Conservation (phyloP, 495 filamentous ascomycete genomes). For the Arthonia radiata region DNA sequence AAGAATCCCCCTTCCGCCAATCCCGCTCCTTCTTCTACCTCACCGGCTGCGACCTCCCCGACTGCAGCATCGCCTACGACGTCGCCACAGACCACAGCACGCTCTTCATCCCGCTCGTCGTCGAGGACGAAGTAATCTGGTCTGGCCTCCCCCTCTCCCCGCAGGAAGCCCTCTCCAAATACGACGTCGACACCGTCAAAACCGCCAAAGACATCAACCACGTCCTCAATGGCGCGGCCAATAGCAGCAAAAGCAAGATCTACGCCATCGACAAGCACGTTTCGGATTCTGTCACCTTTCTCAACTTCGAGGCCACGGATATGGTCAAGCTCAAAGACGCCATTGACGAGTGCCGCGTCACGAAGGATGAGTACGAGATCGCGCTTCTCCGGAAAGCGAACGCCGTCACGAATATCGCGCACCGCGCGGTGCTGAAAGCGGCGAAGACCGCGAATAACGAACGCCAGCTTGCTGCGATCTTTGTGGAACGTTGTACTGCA, state of each 20-base stretch:
- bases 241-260: slow-evolving; percentile 24
- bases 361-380: slow-evolving; percentile 70
- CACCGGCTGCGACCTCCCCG: slow-evolving; percentile 60
- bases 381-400: slow-evolving; percentile 67
- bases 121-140: slow-evolving; percentile 87
- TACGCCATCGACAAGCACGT: slow-evolving; percentile 52
- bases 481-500: slow-evolving; percentile 49
- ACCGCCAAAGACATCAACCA: slow-evolving; percentile 45
- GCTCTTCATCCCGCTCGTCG: slow-evolving; percentile 76
- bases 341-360: slow-evolving; percentile 51
- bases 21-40: slow-evolving; percentile 89
- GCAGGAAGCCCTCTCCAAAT: slow-evolving; percentile 40
- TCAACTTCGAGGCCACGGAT: slow-evolving; percentile 36
- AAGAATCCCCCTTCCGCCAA: slow-evolving; percentile 33
- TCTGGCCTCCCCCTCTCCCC: slow-evolving; percentile 58
- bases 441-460: slow-evolving; percentile 48
- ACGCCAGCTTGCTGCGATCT: slow-evolving; percentile 56
- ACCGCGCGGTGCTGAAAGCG: slow-evolving; percentile 41
- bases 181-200: slow-evolving; percentile 61
- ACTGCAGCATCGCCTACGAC: slow-evolving; percentile 64
- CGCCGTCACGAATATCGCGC: slow-evolving; percentile 48
- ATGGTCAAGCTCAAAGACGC: slow-evolving; percentile 38
- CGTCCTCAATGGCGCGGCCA: slow-evolving; percentile 23
- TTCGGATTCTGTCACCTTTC: slow-evolving; percentile 35
- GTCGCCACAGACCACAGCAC: slow-evolving; percentile 45